Conservation (phyloP, 257 asterid genomes). For the Anisodus tanguticus region DNA sequence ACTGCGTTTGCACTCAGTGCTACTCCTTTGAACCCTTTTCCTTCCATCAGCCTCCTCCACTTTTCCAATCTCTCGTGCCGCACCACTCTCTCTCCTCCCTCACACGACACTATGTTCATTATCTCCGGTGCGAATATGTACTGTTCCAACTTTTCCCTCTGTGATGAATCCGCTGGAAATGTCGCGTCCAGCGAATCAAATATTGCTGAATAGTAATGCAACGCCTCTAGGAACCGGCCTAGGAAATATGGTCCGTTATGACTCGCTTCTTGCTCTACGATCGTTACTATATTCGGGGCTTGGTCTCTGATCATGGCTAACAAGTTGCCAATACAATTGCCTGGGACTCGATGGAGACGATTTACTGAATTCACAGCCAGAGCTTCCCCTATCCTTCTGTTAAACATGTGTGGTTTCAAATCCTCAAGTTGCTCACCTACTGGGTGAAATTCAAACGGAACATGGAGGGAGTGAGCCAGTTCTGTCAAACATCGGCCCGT, state of each 20-base stretch:
- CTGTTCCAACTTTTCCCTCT: constrained; percentile 83
- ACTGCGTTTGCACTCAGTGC: constrained; percentile 71
- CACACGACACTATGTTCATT: constrained; percentile 68
- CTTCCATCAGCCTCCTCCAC: constrained; percentile 87
- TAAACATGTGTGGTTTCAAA: constrained; percentile 79
- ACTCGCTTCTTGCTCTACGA: constrained; percentile 91
- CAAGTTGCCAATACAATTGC: constrained; percentile 55
- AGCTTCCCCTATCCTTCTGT: constrained; percentile 82
- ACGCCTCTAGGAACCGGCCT: constrained; percentile 78
- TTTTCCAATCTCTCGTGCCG: constrained; percentile 82
- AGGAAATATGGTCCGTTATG: constrained; percentile 89
- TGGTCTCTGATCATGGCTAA: constrained; percentile 73
- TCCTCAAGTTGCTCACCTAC: constrained; percentile 75
- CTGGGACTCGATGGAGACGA: constrained; percentile 72
- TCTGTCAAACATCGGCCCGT: constrained; percentile 72
- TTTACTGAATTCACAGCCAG: constrained; percentile 81
- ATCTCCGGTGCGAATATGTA: constrained; percentile 79
- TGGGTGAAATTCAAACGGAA: constrained; percentile 78
- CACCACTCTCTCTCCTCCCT: constrained; percentile 65
- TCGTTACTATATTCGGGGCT: constrained; percentile 81
- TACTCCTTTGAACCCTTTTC: constrained; percentile 75
- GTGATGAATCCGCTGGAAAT: constrained; percentile 74
- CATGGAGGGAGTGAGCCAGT: constrained; percentile 76
- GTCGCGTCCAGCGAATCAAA: constrained; percentile 88
- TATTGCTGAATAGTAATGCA: constrained; percentile 77